Conservation (phyloP, 23 red algal genomes). For the Porphyridium purpureum region DNA sequence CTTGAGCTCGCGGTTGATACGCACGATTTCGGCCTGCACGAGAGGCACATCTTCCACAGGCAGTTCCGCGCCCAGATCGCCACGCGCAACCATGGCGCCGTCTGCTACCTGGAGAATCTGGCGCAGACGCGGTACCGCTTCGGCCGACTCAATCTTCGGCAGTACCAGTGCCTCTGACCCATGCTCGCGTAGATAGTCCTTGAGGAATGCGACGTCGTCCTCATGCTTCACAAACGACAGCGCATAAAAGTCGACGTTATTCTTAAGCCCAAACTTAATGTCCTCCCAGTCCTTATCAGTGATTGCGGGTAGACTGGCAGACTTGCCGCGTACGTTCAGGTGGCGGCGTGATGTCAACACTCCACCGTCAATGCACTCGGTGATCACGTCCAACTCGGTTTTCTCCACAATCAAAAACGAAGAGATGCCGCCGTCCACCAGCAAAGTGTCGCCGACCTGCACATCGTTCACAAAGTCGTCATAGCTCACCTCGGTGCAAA, state of each 20-base stretch:
- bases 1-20: conserved; percentile 59
- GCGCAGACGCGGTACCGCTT: conserved; percentile 52
- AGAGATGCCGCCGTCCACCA: conserved; percentile 89
- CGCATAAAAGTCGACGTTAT: conserved; percentile 89
- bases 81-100: conserved; percentile 99
- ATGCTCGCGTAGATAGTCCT: conserved; percentile 33
- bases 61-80: conserved; percentile 93
- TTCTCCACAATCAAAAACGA: conserved; percentile 51
- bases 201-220: conserved; percentile 67
- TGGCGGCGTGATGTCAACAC: conserved; percentile 79
- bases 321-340: conserved; percentile 97
- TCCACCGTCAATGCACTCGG: conserved; percentile 92
- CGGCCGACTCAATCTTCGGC: conserved; percentile 95
- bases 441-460: conserved; percentile 62
- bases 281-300: conserved; percentile 99
- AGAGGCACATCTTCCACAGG: conserved; percentile 95
- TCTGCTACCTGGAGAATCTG: conserved; percentile 79
- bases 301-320: conserved; percentile 81
- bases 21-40: conserved; percentile 90
- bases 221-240: conserved; percentile 97
- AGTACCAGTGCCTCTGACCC: conserved; percentile 60
- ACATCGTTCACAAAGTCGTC: conserved; percentile 90
- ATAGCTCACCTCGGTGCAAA: conserved; percentile 55
- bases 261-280: conserved; percentile 82
- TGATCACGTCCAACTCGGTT: conserved; percentile 64